phyloP scores from a whole-genome alignment of 495 filamentous ascomycete genomes.

The Penicillium alfredii region DNA sequence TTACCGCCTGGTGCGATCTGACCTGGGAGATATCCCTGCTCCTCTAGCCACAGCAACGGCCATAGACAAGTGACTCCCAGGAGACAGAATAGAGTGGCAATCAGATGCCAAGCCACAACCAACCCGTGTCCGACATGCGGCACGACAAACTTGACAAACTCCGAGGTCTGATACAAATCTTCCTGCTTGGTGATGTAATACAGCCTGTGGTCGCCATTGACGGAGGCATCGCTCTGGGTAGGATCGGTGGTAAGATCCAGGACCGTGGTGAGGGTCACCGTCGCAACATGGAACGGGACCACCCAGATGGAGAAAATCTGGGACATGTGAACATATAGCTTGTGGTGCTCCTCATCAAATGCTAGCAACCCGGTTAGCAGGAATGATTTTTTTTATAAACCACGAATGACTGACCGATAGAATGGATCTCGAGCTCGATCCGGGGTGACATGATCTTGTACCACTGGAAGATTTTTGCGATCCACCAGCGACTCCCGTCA shows the following conservation, averaged over 20 bases:
- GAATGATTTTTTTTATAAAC: background rate
- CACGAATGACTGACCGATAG: conserved; percentile 47
- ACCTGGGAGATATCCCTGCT: conserved; percentile 26
- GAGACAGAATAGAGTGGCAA: conserved; percentile 57
- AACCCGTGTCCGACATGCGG: conserved; percentile 37
- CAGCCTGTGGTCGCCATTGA: conserved; percentile 22
- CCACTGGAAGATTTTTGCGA: conserved; percentile 73
- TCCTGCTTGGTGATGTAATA: conserved; percentile 73
- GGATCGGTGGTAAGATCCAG: conserved; percentile 48
- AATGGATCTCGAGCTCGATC: conserved; percentile 64
- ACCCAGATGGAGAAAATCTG: conserved; percentile 75
- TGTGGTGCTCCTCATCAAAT: conserved; percentile 57
- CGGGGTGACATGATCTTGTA: conserved; percentile 76
- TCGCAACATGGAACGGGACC: conserved; percentile 63
- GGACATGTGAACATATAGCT: conserved; percentile 62
- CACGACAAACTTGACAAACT: conserved; percentile 65
- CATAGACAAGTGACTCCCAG: conserved; percentile 46
- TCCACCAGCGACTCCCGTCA: conserved; percentile 50
- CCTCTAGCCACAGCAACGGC: conserved; percentile 49
- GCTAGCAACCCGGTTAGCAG: conserved; percentile 35
- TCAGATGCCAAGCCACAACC: conserved; percentile 53
- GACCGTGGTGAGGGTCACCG: conserved; percentile 67
- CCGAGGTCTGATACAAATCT: conserved; percentile 75
- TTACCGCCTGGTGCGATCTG: conserved; percentile 22
- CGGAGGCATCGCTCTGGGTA: conserved; percentile 11